Percentiles rank a stretch among this genome's conserved stretches.
Conservation (phyloP, 2,329 filamentous ascomycete genomes). For the Pestalotiopsis sp. region DNA sequence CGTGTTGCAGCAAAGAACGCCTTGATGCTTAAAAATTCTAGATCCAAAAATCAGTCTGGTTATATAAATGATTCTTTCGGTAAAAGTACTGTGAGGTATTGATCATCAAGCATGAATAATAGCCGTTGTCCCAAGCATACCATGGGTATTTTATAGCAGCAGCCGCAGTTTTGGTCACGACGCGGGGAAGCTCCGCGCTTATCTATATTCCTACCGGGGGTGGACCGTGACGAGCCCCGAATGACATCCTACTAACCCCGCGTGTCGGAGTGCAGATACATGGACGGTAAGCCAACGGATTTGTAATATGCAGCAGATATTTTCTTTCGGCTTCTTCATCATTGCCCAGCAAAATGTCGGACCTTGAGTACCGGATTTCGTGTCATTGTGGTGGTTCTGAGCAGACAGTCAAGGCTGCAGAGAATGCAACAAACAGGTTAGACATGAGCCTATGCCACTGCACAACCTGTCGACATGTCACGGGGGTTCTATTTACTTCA, state of each 20-base stretch:
- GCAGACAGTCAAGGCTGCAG: neutral
- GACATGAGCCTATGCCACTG: slow-evolving; percentile 31
- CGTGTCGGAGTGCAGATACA: too few species aligned
- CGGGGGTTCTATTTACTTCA: slow-evolving; percentile 38
- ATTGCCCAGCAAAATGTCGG: neutral
- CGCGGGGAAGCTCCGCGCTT: neutral
- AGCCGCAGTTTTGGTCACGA: neutral
- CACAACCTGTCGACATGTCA: slow-evolving; percentile 28
- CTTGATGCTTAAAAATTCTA: too few species aligned
- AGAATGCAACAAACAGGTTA: too few species aligned
- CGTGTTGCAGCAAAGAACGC: neutral
- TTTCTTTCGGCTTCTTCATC: neutral
- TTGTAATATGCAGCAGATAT: too few species aligned
- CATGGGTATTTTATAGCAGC: neutral
- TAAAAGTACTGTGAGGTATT: too few species aligned
- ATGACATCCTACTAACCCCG: neutral
- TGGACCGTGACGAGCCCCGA: neutral
- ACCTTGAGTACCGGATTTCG: neutral
- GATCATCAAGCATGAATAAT: neutral
- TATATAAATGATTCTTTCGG: too few species aligned
- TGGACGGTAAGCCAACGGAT: too few species aligned
- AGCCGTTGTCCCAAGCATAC: neutral
- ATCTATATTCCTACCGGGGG: neutral
- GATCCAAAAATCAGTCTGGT: too few species aligned
- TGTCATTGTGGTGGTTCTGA: slow-evolving; percentile 2